Evolutionary conservation across 2,329 filamentous ascomycete species (phyloP).

Genomic region (Pseudogymnoascus sp.): DNA sequence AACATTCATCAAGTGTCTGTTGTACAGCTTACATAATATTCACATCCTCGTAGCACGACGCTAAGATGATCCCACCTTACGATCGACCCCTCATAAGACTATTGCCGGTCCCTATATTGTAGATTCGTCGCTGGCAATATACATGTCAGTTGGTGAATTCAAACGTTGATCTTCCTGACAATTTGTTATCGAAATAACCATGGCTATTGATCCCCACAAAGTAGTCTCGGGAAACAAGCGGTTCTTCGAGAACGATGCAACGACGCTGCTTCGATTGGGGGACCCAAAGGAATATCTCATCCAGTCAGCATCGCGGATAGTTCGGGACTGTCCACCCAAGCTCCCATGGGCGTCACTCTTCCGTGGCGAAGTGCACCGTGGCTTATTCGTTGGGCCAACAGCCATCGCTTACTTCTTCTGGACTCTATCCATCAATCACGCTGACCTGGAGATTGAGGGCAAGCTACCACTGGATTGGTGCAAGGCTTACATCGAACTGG

Average conservation of each 20-base stretch:
- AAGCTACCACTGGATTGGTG: constrained; percentile 13
- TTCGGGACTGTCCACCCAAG: constrained; percentile 11
- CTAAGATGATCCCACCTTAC: neutral
- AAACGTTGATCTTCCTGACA: neutral
- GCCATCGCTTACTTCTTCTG: constrained; percentile 51
- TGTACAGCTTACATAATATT: neutral
- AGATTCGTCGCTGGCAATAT: neutral
- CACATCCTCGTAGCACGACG: neutral
- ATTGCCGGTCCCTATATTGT: neutral
- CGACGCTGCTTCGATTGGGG: constrained; percentile 10
- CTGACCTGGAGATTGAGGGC: constrained; percentile 35
- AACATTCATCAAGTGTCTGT: neutral
- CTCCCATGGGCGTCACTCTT: constrained; percentile 11
- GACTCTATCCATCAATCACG: constrained; percentile 38
- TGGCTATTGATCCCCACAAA: neutral
- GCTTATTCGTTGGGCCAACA: constrained; percentile 47
- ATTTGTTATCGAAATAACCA: neutral
- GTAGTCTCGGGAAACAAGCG: neutral
- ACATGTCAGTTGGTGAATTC: neutral
- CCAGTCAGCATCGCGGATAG: constrained; percentile 3
- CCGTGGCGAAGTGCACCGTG: constrained; percentile 21
- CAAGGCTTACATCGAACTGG: constrained; percentile 13
- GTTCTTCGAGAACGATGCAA: neutral
- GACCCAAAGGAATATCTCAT: constrained; percentile 13
- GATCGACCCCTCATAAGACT: neutral